Evolutionary conservation across 495 filamentous ascomycete genomes (phyloP).

Genomic region (Penicillium pancosmium): DNA sequence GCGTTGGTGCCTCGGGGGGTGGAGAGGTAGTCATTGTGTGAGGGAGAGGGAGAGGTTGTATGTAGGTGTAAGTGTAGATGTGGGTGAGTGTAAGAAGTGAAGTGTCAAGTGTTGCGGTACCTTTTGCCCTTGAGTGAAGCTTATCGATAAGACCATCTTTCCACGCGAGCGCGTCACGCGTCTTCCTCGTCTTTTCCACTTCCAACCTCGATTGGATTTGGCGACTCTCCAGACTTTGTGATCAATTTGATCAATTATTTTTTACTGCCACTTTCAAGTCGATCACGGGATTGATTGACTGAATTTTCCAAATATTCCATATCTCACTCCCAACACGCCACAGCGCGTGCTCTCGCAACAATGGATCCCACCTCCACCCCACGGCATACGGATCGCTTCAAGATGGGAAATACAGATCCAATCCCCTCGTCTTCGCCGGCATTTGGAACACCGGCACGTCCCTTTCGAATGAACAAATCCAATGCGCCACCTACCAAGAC

Average conservation of each 20-base stretch:
- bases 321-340: not conserved
- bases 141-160: conserved; percentile 13
- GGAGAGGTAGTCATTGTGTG: conserved; percentile 5
- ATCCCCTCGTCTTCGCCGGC: conserved; percentile 88
- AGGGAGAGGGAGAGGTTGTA: too few species aligned
- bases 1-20: conserved; percentile 9
- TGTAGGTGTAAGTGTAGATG: too few species aligned
- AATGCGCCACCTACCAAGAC: conserved; percentile 59
- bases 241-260: not conserved
- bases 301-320: not conserved
- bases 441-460: conserved; percentile 81
- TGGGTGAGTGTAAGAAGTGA: too few species aligned
- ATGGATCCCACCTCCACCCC: conserved; percentile 34
- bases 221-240: not conserved
- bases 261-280: not conserved
- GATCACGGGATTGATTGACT: not conserved
- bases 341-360: conserved; percentile 5
- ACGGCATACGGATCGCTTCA: conserved; percentile 32
- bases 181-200: conserved; percentile 13
- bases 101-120: too few species aligned
- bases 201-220: not conserved
- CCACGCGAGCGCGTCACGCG: conserved; percentile 27
- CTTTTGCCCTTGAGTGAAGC: not conserved
- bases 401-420: conserved; percentile 46
- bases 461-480: conserved; percentile 52